Evolutionary conservation across 169 alveolate species (phyloP).

Genomic region (Plasmodium reichenowi): DNA sequence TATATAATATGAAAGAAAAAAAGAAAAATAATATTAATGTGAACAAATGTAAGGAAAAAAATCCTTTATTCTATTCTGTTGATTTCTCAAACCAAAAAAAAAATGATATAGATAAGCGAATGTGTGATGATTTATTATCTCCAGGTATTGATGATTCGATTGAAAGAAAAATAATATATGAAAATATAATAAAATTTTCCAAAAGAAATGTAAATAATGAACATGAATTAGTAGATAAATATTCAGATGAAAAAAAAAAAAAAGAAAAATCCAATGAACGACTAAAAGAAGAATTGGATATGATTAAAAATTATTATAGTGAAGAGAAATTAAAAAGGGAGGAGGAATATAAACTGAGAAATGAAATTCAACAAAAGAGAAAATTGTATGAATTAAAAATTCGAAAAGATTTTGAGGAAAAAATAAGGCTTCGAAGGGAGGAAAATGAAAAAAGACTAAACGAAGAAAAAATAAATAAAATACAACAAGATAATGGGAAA

Average conservation of each 20-base stretch:
- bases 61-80: conserved; percentile 23
- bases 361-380: conserved; percentile 48
- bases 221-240: background rate
- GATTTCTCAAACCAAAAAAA: background rate
- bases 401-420: conserved; percentile 66
- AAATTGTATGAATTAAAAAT: conserved; percentile 63
- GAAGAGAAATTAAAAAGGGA: conserved; percentile 34
- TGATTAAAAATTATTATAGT: conserved; percentile 28
- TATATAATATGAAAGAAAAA: background rate
- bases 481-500: background rate
- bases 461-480: background rate
- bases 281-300: conserved; percentile 36
- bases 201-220: conserved; percentile 13
- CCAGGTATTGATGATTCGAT: conserved; percentile 4
- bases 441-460: conserved; percentile 21
- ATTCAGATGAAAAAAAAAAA: background rate
- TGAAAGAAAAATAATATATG: conserved; percentile 42
- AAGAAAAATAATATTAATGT: background rate
- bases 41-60: conserved; percentile 14
- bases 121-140: background rate
- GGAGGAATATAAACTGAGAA: conserved; percentile 34
- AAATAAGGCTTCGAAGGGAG: conserved; percentile 57
- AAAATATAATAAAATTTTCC: conserved; percentile 27
- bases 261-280: conserved; percentile 34
- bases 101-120: background rate